These are phyloP conservation scores for Trichoderma endophyticum DNA, from an alignment of 2,329 filamentous ascomycete genomes.

Conservation along the genomic window DNA sequence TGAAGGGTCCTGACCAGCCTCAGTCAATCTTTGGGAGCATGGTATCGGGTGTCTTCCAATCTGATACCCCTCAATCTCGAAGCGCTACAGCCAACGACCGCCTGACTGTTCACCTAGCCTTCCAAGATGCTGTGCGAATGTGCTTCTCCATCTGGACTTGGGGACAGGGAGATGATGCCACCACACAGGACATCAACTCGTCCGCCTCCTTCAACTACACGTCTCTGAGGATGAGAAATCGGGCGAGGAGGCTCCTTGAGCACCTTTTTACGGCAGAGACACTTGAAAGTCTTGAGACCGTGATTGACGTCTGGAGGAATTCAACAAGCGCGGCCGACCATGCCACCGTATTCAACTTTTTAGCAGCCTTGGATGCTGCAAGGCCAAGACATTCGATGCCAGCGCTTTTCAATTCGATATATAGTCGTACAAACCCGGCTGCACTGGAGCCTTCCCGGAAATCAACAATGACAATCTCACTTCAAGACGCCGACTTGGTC, in stretches of 20 bases:
- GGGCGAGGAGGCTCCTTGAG: conserved; percentile 82
- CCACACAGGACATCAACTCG: conserved; percentile 61
- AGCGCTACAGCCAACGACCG: conserved; percentile 88
- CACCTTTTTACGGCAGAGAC: conserved; percentile 91
- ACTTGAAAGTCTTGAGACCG: conserved; percentile 87
- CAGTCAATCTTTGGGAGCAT: conserved; percentile 93
- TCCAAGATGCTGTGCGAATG: conserved; percentile 90
- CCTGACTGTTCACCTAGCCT: conserved; percentile 89
- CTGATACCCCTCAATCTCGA: conserved; percentile 72
- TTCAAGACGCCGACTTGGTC: conserved; percentile 80
- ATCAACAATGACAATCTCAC: conserved; percentile 81
- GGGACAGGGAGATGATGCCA: conserved; percentile 64
- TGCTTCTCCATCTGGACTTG: conserved; percentile 96
- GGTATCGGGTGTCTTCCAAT: conserved; percentile 84
- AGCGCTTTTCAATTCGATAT: conserved; percentile 92
- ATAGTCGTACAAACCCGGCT: conserved; percentile 83
- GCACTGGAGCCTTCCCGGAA: conserved; percentile 76
- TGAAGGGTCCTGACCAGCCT: conserved; percentile 77
- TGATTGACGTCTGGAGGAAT: conserved; percentile 78
- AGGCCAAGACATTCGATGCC: conserved; percentile 89
- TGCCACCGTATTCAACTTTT: conserved; percentile 72
- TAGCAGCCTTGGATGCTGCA: conserved; percentile 88
- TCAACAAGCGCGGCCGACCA: conserved; percentile 47
- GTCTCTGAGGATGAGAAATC: conserved; percentile 84
- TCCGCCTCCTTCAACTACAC: conserved; percentile 86